Evolutionary conservation across 257 asterid species (phyloP).

Genomic region (Parsonsia alboflavescens): DNA sequence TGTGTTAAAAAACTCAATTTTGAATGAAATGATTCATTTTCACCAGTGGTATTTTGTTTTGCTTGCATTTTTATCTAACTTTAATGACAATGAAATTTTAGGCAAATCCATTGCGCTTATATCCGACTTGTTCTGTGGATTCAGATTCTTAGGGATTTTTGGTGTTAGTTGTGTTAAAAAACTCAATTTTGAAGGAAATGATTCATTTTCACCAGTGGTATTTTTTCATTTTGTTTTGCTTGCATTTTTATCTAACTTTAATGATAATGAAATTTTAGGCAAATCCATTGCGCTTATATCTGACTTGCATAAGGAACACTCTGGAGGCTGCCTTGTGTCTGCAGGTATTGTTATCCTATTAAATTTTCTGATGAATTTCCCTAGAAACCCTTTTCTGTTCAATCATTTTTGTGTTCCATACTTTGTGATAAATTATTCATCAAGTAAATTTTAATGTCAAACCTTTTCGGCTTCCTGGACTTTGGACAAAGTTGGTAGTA

Average conservation of each 20-base stretch:
- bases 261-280: conserved; percentile 15
- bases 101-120: conserved; percentile 54
- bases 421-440: background rate
- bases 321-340: conserved; percentile 92
- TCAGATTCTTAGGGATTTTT: background rate
- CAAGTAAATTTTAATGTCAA: background rate
- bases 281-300: conserved; percentile 54
- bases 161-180: background rate
- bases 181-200: background rate
- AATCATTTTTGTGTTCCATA: background rate
- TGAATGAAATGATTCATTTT: background rate
- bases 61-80: background rate
- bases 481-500: background rate
- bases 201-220: background rate
- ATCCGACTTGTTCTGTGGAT: conserved; percentile 39
- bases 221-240: background rate
- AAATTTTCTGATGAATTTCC: conserved; percentile 12
- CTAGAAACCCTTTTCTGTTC: background rate
- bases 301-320: conserved; percentile 77
- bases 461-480: background rate
- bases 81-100: background rate
- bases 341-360: conserved; percentile 48
- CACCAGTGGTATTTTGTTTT: background rate
- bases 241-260: background rate
- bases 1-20: background rate